Conservation (phyloP, 768 basidiomycete species). For the Trichaptum fuscoviolaceum region DNA sequence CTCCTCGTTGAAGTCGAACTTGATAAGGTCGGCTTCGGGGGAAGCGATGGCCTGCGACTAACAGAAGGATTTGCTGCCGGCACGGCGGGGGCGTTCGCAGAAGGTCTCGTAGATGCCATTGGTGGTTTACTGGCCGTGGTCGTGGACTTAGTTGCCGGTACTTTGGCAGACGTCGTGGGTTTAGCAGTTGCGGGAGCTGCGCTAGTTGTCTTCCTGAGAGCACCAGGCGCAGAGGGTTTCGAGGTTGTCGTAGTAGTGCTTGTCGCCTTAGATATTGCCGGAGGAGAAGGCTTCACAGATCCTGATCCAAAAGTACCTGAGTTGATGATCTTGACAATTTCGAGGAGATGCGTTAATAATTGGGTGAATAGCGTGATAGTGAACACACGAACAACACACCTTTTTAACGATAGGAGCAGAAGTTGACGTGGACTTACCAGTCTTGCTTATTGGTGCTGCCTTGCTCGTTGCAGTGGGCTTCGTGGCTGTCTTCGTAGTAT, state of each 20-base stretch:
- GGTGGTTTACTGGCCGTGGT: conserved; percentile 14
- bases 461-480: conserved; percentile 32
- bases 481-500: not conserved
- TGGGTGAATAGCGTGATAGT: conserved; percentile 16
- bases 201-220: conserved; percentile 25
- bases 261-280: conserved; percentile 36
- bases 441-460: conserved; percentile 19
- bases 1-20: conserved; percentile 15
- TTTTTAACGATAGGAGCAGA: conserved; percentile 62
- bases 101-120: conserved; percentile 8
- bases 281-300: conserved; percentile 38
- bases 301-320: conserved; percentile 64
- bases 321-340: conserved; percentile 47
- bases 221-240: conserved; percentile 9
- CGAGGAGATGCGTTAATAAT: conserved; percentile 20
- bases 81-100: conserved; percentile 4
- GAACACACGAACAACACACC: conserved; percentile 35
- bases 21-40: conserved; percentile 23
- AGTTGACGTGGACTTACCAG: conserved; percentile 32
- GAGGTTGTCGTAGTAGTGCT: conserved; percentile 24
- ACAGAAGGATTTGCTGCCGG: conserved; percentile 14
- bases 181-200: conserved; percentile 33
- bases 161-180: conserved; percentile 22
- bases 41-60: conserved; percentile 31
- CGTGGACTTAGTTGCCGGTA: conserved; percentile 11